Evolutionary conservation across 1,284 basidiomycete genomes (phyloP).

Genomic region (Pseudozyma hubeiensis): DNA sequence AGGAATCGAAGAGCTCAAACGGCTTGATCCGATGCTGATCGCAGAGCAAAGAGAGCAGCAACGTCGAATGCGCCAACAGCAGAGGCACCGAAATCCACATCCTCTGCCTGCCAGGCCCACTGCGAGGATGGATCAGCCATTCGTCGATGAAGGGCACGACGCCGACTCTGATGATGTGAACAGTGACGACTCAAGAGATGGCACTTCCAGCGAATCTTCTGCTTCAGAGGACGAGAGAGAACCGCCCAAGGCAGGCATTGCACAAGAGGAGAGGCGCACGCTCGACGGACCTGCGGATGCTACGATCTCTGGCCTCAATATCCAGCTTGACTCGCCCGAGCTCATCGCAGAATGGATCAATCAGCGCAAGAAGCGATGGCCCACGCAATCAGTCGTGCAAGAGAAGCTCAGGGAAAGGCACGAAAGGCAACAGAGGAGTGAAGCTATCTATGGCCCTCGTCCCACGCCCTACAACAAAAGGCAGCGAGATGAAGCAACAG

Average conservation of each 20-base stretch:
- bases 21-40: constrained; percentile 59
- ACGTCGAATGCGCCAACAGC: constrained; percentile 23
- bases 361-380: constrained; percentile 67
- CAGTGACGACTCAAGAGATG: neutral
- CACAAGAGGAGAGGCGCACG: constrained; percentile 11
- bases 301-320: constrained; percentile 65
- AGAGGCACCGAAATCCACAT: constrained; percentile 24
- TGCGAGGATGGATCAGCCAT: neutral
- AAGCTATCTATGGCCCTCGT: constrained; percentile 33
- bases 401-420: constrained; percentile 53
- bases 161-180: neutral
- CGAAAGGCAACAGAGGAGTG: constrained; percentile 35
- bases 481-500: constrained; percentile 2
- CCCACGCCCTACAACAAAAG: constrained; percentile 21
- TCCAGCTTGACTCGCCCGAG: constrained; percentile 63
- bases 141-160: neutral
- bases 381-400: constrained; percentile 52
- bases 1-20: constrained; percentile 58
- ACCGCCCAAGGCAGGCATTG: neutral
- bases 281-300: constrained; percentile 58
- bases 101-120: constrained; percentile 10
- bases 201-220: neutral
- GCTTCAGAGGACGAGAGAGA: constrained; percentile 5
- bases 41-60: constrained; percentile 57
- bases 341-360: constrained; percentile 65